Evolutionary conservation across 495 filamentous ascomycete species (phyloP).

Genomic region (Podospora bellae-mahoneyi): DNA sequence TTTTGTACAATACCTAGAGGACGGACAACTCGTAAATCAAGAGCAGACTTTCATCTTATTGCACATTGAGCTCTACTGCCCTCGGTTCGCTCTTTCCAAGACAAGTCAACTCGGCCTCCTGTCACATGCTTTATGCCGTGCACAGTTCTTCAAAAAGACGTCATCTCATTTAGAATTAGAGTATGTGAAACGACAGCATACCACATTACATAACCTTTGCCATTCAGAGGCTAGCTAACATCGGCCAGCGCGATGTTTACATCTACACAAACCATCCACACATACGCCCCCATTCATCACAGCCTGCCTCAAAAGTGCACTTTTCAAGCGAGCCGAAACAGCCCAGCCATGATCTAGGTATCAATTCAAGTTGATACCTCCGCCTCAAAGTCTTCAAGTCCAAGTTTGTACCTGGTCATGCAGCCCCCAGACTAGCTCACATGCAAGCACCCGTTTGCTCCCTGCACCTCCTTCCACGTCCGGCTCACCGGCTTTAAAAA

Average conservation of each 20-base stretch:
- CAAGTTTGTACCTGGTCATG: not conserved
- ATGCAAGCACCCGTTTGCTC: conserved; percentile 15
- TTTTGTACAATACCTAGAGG: not conserved
- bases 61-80: not conserved
- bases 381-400: not conserved
- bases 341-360: not conserved
- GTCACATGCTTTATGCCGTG: not conserved
- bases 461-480: not conserved
- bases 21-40: too few species aligned
- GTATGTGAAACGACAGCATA: not conserved
- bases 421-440: not conserved
- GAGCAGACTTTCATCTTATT: not conserved
- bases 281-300: not conserved
- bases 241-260: not conserved
- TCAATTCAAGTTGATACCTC: not conserved
- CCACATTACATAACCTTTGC: not conserved
- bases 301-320: not conserved
- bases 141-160: not conserved
- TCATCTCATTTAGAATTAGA: not conserved
- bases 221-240: not conserved
- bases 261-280: not conserved
- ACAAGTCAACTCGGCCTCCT: not conserved
- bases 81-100: not conserved
- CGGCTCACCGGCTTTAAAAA: not conserved
- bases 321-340: not conserved